Conservation (phyloP, 2,329 filamentous ascomycete species). For the Fusarium solani-melongenae region DNA sequence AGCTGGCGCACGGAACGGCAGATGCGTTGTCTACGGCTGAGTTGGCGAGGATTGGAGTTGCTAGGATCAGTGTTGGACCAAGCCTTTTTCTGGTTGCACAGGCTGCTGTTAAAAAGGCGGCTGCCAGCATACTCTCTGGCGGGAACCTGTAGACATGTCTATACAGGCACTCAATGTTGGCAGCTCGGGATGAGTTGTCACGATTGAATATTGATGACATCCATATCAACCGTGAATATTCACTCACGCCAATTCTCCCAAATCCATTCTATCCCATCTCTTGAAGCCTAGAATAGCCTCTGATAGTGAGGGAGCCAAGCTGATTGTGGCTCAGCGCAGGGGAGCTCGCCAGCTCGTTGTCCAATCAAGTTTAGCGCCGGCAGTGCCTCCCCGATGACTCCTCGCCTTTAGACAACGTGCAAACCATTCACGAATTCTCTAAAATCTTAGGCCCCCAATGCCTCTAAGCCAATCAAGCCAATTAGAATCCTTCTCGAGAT, state of each 20-base stretch:
- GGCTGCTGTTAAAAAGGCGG: slow-evolving; percentile 49
- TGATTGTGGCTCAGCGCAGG: not conserved
- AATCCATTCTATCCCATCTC: not conserved
- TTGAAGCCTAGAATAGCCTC: not conserved
- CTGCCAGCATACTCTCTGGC: slow-evolving; percentile 45
- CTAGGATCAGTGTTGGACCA: slow-evolving; percentile 66
- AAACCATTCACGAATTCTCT: not conserved
- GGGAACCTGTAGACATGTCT: slow-evolving; percentile 24
- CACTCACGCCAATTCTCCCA: not conserved
- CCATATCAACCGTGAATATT: not conserved
- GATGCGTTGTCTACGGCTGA: slow-evolving; percentile 56
- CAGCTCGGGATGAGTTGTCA: not conserved
- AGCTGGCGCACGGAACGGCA: slow-evolving; percentile 48
- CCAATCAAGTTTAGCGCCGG: not conserved
- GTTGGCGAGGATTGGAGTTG: slow-evolving; percentile 61
- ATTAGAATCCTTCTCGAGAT: not conserved
- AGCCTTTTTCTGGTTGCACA: slow-evolving; percentile 56
- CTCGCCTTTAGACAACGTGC: not conserved
- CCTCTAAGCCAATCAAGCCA: not conserved
- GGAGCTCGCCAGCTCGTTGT: not conserved
- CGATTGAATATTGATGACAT: not conserved
- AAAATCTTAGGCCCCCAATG: not conserved
- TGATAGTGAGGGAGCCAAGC: not conserved
- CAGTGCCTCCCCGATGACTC: not conserved
- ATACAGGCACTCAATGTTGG: not conserved